These are phyloP conservation scores for Alloteropsis semialata DNA, from an alignment of 176 grass and related monocot genomes.

Conservation along the genomic window DNA sequence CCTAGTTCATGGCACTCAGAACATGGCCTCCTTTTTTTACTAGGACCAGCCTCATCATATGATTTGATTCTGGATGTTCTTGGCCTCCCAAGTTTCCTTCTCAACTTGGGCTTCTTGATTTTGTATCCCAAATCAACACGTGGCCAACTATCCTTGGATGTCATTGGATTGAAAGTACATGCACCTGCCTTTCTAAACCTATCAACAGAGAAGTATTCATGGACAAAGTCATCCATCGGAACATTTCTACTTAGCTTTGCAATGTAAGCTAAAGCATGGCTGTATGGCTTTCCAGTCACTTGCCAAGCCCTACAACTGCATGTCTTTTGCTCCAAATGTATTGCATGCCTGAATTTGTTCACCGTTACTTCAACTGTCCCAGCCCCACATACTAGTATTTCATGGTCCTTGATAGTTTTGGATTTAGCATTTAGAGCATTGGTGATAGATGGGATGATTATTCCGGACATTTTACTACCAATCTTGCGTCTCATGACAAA, in stretches of 20 bases:
- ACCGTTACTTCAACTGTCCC: too few species aligned
- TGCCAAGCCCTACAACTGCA: neutral
- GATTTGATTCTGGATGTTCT: neutral
- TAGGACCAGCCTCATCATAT: neutral
- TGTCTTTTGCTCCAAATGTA: neutral
- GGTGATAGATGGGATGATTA: neutral
- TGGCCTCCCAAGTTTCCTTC: neutral
- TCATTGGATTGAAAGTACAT: neutral
- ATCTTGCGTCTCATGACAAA: neutral
- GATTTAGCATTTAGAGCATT: neutral
- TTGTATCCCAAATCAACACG: neutral
- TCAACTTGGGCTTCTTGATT: neutral
- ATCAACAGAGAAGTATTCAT: too few species aligned
- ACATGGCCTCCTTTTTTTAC: neutral
- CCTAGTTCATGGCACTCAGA: neutral
- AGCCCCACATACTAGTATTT: neutral
- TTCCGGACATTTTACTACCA: neutral
- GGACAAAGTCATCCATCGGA: neutral
- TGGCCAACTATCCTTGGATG: neutral
- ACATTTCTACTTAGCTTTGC: neutral
- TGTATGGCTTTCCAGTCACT: neutral
- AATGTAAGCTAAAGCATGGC: neutral
- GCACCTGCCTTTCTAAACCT: neutral
- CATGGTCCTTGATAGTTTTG: neutral
- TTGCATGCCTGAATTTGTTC: neutral